Conservation (phyloP, 768 basidiomycete genomes). For the Clathrus columnatus region DNA sequence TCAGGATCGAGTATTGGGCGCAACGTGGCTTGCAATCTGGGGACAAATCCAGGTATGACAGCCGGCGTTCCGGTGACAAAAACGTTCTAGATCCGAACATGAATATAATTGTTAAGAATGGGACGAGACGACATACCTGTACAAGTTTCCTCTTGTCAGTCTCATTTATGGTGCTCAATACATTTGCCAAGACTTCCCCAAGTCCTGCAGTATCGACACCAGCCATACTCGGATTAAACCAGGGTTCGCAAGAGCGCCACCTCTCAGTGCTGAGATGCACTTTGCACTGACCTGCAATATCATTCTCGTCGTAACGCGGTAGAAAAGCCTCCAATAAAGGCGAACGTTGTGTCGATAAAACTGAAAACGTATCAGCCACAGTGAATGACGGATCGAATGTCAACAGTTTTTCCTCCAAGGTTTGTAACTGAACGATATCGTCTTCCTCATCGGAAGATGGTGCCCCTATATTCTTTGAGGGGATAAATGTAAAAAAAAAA, state of each 20-base stretch:
- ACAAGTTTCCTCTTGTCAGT: constrained; percentile 64
- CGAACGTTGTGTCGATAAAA: constrained; percentile 66
- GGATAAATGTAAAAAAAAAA: not conserved
- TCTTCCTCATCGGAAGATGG: constrained; percentile 88
- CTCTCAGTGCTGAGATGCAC: constrained; percentile 88
- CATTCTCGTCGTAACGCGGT: constrained; percentile 68
- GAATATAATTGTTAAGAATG: not conserved
- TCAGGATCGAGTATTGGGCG: constrained; percentile 81
- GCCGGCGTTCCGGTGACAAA: constrained; percentile 83
- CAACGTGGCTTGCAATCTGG: constrained; percentile 63
- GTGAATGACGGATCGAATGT: constrained; percentile 82
- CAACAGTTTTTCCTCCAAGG: constrained; percentile 74
- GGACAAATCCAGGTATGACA: constrained; percentile 57
- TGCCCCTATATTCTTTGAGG: constrained; percentile 50
- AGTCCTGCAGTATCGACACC: constrained; percentile 92
- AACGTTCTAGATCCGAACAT: constrained; percentile 74
- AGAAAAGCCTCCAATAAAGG: constrained; percentile 82
- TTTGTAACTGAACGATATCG: constrained; percentile 58
- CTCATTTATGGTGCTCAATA: constrained; percentile 64
- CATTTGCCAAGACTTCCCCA: constrained; percentile 82
- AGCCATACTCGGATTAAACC: constrained; percentile 90
- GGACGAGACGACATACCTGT: constrained; percentile 42
- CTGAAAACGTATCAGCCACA: constrained; percentile 69
- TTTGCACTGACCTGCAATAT: constrained; percentile 59
- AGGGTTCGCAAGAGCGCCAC: constrained; percentile 85